phyloP scores from a whole-genome alignment of 2,329 filamentous ascomycete genomes.

The Alternaria atra region DNA sequence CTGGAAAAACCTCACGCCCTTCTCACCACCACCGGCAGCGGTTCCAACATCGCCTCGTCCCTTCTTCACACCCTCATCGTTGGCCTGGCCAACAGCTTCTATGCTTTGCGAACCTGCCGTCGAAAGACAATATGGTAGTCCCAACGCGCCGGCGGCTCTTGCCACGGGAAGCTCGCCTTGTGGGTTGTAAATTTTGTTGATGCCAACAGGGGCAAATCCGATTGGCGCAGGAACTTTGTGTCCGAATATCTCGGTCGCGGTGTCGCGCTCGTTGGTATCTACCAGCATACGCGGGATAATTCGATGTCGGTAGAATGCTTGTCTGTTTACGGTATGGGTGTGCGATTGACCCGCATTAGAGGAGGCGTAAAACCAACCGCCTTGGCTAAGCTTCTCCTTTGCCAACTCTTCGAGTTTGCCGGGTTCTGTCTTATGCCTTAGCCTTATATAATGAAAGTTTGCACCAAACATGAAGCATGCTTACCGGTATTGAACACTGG shows the following conservation, averaged over 20 bases:
- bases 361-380: slow-evolving; percentile 68
- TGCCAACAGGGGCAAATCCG: slow-evolving; percentile 71
- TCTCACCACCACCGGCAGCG: slow-evolving; percentile 9
- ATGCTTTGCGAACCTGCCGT: slow-evolving; percentile 66
- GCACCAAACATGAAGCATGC: background rate
- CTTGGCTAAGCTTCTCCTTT: slow-evolving; percentile 63
- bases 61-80: slow-evolving; percentile 52
- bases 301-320: slow-evolving; percentile 71
- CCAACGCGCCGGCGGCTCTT: slow-evolving; percentile 66
- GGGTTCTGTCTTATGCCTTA: slow-evolving; percentile 54
- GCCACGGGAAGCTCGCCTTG: slow-evolving; percentile 68
- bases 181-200: slow-evolving; percentile 71
- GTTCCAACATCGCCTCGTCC: slow-evolving; percentile 6
- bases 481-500: slow-evolving; percentile 63
- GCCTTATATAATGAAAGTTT: background rate
- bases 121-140: slow-evolving; percentile 67
- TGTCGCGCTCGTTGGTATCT: slow-evolving; percentile 67
- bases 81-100: slow-evolving; percentile 66
- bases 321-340: slow-evolving; percentile 66
- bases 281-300: slow-evolving; percentile 70
- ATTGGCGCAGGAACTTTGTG: slow-evolving; percentile 68
- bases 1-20: slow-evolving; percentile 65
- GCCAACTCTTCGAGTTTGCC: slow-evolving; percentile 67
- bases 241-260: slow-evolving; percentile 66
- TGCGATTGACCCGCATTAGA: slow-evolving; percentile 65